A percentile compares a stretch with the other conserved stretches of the same genome.
Conservation (phyloP, 441 rosid species). For the Oxalis stricta region DNA sequence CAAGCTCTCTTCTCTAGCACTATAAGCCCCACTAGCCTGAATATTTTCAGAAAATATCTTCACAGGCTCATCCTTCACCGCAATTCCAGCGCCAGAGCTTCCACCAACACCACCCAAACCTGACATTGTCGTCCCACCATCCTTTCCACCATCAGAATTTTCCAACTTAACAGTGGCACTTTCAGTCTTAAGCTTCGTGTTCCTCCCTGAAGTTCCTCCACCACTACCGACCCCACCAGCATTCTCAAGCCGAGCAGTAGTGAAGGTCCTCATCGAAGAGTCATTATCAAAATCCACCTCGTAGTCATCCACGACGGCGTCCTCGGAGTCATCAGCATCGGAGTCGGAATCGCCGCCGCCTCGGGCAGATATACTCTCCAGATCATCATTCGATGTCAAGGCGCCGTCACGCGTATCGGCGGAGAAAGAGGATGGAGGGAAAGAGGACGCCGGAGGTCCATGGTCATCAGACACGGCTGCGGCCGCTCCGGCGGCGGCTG, state of each 20-base stretch:
- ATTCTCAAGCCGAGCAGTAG: slow-evolving; percentile 69
- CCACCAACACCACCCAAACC: slow-evolving; percentile 29
- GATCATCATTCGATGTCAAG: slow-evolving; percentile 82
- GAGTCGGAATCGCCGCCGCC: slow-evolving; percentile 67
- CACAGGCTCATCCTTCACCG: slow-evolving; percentile 55
- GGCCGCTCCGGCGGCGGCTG: slow-evolving; percentile 33
- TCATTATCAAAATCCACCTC: slow-evolving; percentile 82
- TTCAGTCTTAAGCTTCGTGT: slow-evolving; percentile 67
- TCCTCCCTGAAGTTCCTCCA: slow-evolving; percentile 33
- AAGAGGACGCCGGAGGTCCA: slow-evolving; percentile 43
- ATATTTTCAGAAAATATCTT: slow-evolving; percentile 83
- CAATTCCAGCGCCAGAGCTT: slow-evolving; percentile 33
- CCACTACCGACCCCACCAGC: slow-evolving; percentile 16
- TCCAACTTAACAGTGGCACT: slow-evolving; percentile 56
- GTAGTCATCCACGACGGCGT: slow-evolving; percentile 73
- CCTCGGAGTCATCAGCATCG: slow-evolving; percentile 76
- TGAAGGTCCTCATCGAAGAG: slow-evolving; percentile 82
- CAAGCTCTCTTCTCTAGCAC: slow-evolving; percentile 86
- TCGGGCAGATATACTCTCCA: slow-evolving; percentile 96
- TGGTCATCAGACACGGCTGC: slow-evolving; percentile 48
- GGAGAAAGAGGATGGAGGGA: slow-evolving; percentile 81
- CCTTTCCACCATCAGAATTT: slow-evolving; percentile 54
- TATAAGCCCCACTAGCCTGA: slow-evolving; percentile 96
- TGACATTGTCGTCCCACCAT: slow-evolving; percentile 27
- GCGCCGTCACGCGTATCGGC: slow-evolving; percentile 93